Evolutionary conservation across 257 asterid genomes (phyloP).

Genomic region (Coffea canephora): DNA sequence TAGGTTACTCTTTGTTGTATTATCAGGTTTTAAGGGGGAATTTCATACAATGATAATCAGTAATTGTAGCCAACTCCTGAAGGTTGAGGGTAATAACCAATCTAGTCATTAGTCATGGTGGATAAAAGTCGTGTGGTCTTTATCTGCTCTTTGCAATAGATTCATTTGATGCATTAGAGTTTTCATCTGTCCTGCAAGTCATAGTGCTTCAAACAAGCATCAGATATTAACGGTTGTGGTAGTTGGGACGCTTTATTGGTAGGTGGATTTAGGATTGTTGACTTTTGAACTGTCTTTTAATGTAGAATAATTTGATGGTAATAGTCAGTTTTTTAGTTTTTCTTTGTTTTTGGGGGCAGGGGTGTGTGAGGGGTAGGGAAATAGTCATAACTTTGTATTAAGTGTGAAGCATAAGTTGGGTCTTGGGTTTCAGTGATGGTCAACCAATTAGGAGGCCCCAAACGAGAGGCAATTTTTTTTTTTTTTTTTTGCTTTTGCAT

Average conservation of each 20-base stretch:
- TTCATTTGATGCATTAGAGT: not conserved
- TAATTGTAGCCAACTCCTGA: not conserved
- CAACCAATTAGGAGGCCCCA: not conserved
- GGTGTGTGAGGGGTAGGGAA: too few species aligned
- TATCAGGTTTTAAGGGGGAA: not conserved
- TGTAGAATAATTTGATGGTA: not conserved
- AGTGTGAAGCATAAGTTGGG: not conserved
- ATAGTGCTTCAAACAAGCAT: too few species aligned
- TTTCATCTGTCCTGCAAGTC: not conserved
- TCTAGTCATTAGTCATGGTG: not conserved
- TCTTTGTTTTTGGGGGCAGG: not conserved
- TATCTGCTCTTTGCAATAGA: not conserved
- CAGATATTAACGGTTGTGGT: not conserved
- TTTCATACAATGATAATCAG: not conserved
- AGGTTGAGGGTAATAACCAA: not conserved
- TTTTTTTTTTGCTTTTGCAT: not conserved
- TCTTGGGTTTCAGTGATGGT: not conserved
- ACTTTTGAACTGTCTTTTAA: not conserved
- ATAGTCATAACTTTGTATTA: not conserved
- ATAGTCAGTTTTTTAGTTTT: not conserved
- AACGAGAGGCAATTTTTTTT: not conserved
- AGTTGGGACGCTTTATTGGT: not conserved
- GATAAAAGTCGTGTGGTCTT: not conserved
- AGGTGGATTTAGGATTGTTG: not conserved
- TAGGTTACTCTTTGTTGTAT: not conserved